Conservation (phyloP, 345 rosid genomes). For the Orychophragmus violaceus region DNA sequence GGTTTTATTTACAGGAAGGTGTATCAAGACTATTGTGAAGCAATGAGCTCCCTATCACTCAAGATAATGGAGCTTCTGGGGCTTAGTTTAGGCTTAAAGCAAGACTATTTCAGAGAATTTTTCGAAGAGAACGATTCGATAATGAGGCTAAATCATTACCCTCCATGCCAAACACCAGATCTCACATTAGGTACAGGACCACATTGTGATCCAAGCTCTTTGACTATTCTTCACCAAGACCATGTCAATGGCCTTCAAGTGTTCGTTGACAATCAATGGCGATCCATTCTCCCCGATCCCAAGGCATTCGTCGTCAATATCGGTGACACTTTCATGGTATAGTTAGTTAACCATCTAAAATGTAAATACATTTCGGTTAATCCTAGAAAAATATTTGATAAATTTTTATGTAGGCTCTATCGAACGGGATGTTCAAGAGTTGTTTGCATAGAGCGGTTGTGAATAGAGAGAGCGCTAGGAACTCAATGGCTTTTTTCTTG, state of each 20-base stretch:
- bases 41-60: slow-evolving; percentile 84
- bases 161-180: slow-evolving; percentile 96
- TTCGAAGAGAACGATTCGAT: slow-evolving; percentile 87
- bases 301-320: slow-evolving; percentile 87
- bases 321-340: slow-evolving; percentile 99
- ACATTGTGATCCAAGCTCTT: slow-evolving; percentile 97
- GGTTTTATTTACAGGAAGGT: slow-evolving; percentile 41
- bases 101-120: slow-evolving; percentile 51
- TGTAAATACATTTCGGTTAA: background rate
- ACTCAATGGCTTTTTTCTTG: slow-evolving; percentile 88
- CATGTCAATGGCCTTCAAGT: slow-evolving; percentile 95
- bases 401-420: slow-evolving; percentile 26
- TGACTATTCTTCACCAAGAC: slow-evolving; percentile 97
- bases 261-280: slow-evolving; percentile 80
- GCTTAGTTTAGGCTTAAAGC: slow-evolving; percentile 60
- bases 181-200: slow-evolving; percentile 96
- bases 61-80: slow-evolving; percentile 93
- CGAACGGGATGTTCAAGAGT: slow-evolving; percentile 35
- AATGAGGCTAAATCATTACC: slow-evolving; percentile 96
- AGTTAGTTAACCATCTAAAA: background rate
- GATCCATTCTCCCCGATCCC: slow-evolving; percentile 57
- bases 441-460: slow-evolving; percentile 95
- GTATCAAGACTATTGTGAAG: slow-evolving; percentile 72
- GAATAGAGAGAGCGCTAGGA: slow-evolving; percentile 66
- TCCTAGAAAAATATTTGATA: background rate